Conservation (phyloP, 805 yeast species). For the Ogataea minuta region DNA sequence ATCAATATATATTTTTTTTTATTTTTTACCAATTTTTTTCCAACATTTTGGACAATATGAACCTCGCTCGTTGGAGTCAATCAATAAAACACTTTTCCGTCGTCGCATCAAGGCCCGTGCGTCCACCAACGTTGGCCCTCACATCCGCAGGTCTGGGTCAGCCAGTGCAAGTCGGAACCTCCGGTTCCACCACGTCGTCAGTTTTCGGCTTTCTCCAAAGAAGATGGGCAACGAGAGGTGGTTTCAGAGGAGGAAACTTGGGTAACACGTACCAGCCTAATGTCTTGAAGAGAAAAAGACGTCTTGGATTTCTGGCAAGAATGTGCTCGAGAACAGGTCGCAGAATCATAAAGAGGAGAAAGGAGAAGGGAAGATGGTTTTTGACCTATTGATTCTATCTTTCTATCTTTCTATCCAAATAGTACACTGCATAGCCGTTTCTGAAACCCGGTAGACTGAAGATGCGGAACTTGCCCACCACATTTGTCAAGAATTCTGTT, state of each 20-base stretch:
- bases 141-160: constrained; percentile 15
- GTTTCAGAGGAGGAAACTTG: constrained; percentile 77
- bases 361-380: constrained; percentile 91
- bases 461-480: constrained; percentile 35
- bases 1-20: constrained; percentile 1
- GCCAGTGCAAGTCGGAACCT: constrained; percentile 4
- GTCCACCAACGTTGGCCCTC: not conserved
- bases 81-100: constrained; percentile 14
- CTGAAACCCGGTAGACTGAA: constrained; percentile 36
- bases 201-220: constrained; percentile 21
- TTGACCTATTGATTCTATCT: constrained; percentile 58
- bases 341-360: constrained; percentile 73
- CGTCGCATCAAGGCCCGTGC: constrained; percentile 4
- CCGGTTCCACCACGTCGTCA: constrained; percentile 22
- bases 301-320: constrained; percentile 85
- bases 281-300: constrained; percentile 84
- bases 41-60: constrained; percentile 5
- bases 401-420: constrained; percentile 18
- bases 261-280: constrained; percentile 96
- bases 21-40: constrained; percentile 4
- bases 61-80: constrained; percentile 10
- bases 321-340: constrained; percentile 72
- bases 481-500: constrained; percentile 42
- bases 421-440: constrained; percentile 48
- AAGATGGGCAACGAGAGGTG: constrained; percentile 51